Evolutionary conservation across 2,329 filamentous ascomycete genomes (phyloP), one percentile per base, ranked within the genome.

Genomic region (Xylariales sp.): DNA sequence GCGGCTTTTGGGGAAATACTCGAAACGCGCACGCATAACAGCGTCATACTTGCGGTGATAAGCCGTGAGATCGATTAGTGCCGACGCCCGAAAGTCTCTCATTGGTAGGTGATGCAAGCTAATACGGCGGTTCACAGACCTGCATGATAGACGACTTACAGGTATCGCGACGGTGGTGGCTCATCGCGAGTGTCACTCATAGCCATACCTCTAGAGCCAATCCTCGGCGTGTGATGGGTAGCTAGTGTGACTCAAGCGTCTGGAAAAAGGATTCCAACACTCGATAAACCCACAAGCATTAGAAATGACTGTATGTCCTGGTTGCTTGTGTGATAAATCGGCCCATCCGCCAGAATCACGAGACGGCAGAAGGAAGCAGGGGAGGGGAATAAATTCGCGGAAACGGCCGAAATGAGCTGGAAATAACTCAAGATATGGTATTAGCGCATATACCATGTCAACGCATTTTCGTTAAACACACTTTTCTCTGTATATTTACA

Each of bases 31-130:
- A 43, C n/a, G 18, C 60, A 61, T 16, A 12, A 61, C 55, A 43
- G 50, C 63, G 67, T 69, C 67, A 69, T 69, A 69, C 60, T 56
- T 57, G 62, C 55, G 50, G 65, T 16, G 48, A 50, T 34, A 55
- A 43, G n/a, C 43, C n/a, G 52, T 52, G 14, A 34, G n/a, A 12
- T 56, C 30, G 30, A 43, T 8, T 41, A 48, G 56, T 18, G 8
- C 18, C 45, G 30, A 43, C 36, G 52, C 62, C 52, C 43, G 59
- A 52, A 12, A 14, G 32, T 45, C 12, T 18, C 62, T 54, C 34
- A 34, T 65, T 49, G 65, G 41, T n/a, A 57, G 45, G 32, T 14
- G 7, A 45, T 41, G n/a, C 28, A 34, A 23, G 10, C 46, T n/a
- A 36, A 39, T 39, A 52, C 34, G 16, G 41, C 45, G 12, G 43